Evolutionary conservation across 2,329 filamentous ascomycete genomes (phyloP), one percentile per base, ranked within the genome.

Genomic region (Colletotrichum siamense): DNA sequence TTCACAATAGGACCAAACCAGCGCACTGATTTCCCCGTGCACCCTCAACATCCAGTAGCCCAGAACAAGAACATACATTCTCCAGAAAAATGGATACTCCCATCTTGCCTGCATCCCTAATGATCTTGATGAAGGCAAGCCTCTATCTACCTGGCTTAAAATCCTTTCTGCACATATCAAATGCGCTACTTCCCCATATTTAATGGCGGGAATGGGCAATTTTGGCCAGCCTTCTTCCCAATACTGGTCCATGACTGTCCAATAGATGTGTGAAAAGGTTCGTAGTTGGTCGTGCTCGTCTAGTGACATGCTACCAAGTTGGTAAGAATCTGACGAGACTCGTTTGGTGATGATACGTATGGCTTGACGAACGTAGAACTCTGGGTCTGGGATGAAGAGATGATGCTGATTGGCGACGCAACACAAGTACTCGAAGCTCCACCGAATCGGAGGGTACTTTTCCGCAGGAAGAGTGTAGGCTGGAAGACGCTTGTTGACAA

Each of bases 231-330:
- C 16, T 39, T 9, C 5, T 39, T 1, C 5, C 2, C 0, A 18
- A 2, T 44, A 44, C 39, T 44, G 39, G 0, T 10, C 8, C 39
- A 44, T 44, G 39, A n/a, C 16, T 8, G 34, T 36, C 3, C 0
- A 5, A 8, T 8, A 44, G 18, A 6, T 49, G 39, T 49, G 9
- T n/a, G 39, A 4, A 12, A 49, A 49, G 18, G 0, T 4, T 49
- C 39, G 39, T 0, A 49, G 39, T 12, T 49, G 0, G 18, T 7
- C 18, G 3, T 12, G 5, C 39, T 49, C 39, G 0, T 49, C 18
- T 49, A 0, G 3, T 49, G 39, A n/a, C 0, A 49, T 49, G 9
- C 0, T 7, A 3, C 39, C 39, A 1, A 49, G 39, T 4, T 49
- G 39, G 0, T 49, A n/a, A n/a, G 39, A 49, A 0, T 49, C 39